Percentiles rank a stretch among this genome's conserved stretches.
phyloP scores from a whole-genome alignment of 768 basidiomycete species.

The Phlegmacium glaucopus region DNA sequence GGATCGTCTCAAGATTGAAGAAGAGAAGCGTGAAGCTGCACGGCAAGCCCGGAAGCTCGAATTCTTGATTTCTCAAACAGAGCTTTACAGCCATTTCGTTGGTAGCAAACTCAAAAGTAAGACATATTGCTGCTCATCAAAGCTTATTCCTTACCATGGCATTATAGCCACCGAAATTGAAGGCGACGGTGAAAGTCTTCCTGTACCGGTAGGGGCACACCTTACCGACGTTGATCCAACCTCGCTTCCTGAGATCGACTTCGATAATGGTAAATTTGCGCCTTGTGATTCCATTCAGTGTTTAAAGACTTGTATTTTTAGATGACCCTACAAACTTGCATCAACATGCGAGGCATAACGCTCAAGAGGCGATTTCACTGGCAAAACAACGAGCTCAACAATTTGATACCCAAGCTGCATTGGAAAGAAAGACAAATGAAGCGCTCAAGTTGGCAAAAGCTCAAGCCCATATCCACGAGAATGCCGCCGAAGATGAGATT shows the following conservation, averaged over 20 bases:
- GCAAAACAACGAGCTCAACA: constrained; percentile 77
- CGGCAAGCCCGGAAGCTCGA: constrained; percentile 95
- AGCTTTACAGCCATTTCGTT: constrained; percentile 98
- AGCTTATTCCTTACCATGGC: constrained; percentile 11
- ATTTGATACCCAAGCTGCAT: constrained; percentile 82
- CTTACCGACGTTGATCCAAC: constrained; percentile 50
- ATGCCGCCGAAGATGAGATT: constrained; percentile 35
- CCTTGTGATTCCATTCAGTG: too few relatives aligned
- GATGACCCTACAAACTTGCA: constrained; percentile 88
- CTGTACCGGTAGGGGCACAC: constrained; percentile 55
- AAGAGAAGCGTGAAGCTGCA: constrained; percentile 91
- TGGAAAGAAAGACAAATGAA: constrained; percentile 79
- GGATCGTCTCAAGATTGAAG: constrained; percentile 84
- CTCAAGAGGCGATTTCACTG: constrained; percentile 80
- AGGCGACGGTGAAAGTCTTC: constrained; percentile 43
- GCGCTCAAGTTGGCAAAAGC: constrained; percentile 66
- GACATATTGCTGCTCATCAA: constrained; percentile 16
- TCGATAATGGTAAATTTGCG: constrained; percentile 73
- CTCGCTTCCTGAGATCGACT: constrained; percentile 74
- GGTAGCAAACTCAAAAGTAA: constrained; percentile 92
- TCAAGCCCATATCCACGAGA: constrained; percentile 41
- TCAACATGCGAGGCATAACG: constrained; percentile 82
- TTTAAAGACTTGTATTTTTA: constrained; percentile 23
- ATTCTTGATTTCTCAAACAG: constrained; percentile 98
- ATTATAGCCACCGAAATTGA: constrained; percentile 73